Percentiles rank a stretch among this genome's conserved stretches.
phyloP scores from a whole-genome alignment of 192 early-diverging fungal species.

The Gamsiella multidivaricata region DNA sequence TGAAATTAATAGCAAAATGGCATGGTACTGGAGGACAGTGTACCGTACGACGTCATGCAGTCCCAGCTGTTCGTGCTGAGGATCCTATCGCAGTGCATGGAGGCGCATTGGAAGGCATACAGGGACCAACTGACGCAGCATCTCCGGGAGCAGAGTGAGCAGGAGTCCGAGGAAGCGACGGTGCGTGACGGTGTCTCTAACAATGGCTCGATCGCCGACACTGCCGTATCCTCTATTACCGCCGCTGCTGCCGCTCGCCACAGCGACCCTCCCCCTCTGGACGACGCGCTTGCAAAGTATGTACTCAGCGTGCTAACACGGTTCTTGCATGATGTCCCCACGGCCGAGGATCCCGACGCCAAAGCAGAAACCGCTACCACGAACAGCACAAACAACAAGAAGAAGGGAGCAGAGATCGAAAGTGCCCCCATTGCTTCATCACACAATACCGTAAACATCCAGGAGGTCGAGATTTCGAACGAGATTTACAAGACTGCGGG shows the following conservation, averaged over 20 bases:
- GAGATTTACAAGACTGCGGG: conserved; percentile 89
- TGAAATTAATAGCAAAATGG: conserved; percentile 41
- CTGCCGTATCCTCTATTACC: conserved; percentile 28
- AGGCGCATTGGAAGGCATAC: conserved; percentile 85
- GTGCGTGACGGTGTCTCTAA: conserved; percentile 4
- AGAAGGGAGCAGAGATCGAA: conserved; percentile 44
- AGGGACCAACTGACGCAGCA: conserved; percentile 56
- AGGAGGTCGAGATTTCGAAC: conserved; percentile 62
- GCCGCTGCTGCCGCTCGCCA: conserved; percentile 45
- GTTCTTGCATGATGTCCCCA: conserved; percentile 70
- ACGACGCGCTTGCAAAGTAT: conserved; percentile 75
- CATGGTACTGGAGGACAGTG: conserved; percentile 63
- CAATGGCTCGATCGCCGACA: conserved; percentile 22
- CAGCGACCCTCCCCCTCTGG: conserved; percentile 81
- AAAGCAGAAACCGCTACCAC: conserved; percentile 25
- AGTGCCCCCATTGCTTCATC: conserved; percentile 43
- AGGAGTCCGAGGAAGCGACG: conserved; percentile 33
- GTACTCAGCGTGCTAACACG: conserved; percentile 69
- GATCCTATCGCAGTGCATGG: conserved; percentile 86
- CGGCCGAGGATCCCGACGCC: conserved; percentile 54
- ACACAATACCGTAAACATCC: conserved; percentile 24
- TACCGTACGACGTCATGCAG: conserved; percentile 79
- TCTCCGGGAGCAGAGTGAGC: conserved; percentile 38
- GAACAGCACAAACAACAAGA: conserved; percentile 41
- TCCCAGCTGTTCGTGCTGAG: conserved; percentile 88